Conservation (phyloP, 345 rosid species). For the Gossypium turneri region DNA sequence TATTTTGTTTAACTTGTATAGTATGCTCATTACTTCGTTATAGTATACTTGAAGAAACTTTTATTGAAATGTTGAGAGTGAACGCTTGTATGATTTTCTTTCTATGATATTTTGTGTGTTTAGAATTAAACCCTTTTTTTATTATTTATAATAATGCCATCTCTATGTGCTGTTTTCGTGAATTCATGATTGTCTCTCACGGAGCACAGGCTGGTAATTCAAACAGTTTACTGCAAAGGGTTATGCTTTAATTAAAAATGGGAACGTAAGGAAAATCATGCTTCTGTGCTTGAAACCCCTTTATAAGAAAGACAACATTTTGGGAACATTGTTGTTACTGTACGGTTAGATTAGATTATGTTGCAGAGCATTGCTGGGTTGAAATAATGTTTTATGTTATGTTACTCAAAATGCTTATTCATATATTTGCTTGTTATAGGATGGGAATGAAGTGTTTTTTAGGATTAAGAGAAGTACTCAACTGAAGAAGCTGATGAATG, state of each 20-base stretch:
- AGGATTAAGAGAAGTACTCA: slow-evolving; percentile 90
- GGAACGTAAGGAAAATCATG: neutral
- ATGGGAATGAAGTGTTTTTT: slow-evolving; percentile 80
- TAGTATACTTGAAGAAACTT: neutral
- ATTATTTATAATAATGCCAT: neutral
- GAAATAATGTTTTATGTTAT: neutral
- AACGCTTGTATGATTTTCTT: neutral
- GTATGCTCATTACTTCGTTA: too few species aligned
- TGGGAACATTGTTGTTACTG: neutral
- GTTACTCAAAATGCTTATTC: neutral
- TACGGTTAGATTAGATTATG: too few species aligned
- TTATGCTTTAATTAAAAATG: neutral
- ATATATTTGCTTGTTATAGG: slow-evolving; percentile 36
- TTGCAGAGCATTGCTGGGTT: neutral
- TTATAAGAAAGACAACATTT: neutral
- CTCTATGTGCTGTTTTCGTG: neutral
- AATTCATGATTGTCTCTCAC: neutral
- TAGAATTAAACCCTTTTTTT: too few species aligned
- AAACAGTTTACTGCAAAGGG: neutral
- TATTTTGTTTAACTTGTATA: neutral
- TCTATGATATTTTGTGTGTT: neutral
- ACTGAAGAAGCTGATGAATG: slow-evolving; percentile 83
- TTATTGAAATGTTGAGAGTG: neutral
- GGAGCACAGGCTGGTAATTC: neutral
- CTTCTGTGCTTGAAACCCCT: neutral